These are phyloP conservation scores for Chalciporus sp. DNA, from an alignment of 1,284 basidiomycete species.

Conservation along the genomic window DNA sequence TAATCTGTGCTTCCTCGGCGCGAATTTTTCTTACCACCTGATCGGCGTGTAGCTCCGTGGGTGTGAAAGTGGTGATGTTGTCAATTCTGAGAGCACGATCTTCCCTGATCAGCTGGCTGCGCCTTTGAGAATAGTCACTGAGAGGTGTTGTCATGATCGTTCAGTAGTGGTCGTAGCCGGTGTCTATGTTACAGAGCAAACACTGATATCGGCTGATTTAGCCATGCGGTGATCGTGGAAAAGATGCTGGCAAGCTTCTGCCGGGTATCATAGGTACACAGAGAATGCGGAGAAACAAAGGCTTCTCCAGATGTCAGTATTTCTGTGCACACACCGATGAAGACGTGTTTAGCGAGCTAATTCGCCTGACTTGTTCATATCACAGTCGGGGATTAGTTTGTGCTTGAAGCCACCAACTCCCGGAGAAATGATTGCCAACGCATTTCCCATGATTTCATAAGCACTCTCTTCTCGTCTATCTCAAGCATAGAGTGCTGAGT, in stretches of 20 bases:
- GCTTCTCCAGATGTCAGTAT: not conserved
- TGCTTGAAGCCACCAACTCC: slow-evolving; percentile 33
- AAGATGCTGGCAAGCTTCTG: not conserved
- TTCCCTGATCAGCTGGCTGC: slow-evolving; percentile 49
- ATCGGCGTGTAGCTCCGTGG: slow-evolving; percentile 54
- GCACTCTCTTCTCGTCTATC: slow-evolving; percentile 47
- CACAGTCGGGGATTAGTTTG: slow-evolving; percentile 2
- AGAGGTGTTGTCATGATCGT: slow-evolving; percentile 20
- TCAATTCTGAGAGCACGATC: slow-evolving; percentile 48
- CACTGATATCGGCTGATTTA: not conserved
- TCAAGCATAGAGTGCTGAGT: slow-evolving; percentile 56
- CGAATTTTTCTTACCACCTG: slow-evolving; percentile 54
- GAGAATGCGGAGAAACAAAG: not conserved
- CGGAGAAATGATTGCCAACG: slow-evolving; percentile 56
- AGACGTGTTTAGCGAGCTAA: not conserved
- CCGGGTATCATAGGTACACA: not conserved
- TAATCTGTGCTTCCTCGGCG: slow-evolving; percentile 47
- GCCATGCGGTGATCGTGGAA: not conserved
- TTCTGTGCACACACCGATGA: not conserved
- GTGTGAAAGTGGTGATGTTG: slow-evolving; percentile 31
- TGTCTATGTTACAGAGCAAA: too few relatives aligned
- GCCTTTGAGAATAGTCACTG: slow-evolving; percentile 42
- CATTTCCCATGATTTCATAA: slow-evolving; percentile 50
- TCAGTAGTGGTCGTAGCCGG: not conserved
- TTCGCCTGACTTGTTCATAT: not conserved